A percentile compares a stretch with the other conserved stretches of the same genome.
Conservation (phyloP, 2,329 filamentous ascomycete species). For the Microdochium paspali region DNA sequence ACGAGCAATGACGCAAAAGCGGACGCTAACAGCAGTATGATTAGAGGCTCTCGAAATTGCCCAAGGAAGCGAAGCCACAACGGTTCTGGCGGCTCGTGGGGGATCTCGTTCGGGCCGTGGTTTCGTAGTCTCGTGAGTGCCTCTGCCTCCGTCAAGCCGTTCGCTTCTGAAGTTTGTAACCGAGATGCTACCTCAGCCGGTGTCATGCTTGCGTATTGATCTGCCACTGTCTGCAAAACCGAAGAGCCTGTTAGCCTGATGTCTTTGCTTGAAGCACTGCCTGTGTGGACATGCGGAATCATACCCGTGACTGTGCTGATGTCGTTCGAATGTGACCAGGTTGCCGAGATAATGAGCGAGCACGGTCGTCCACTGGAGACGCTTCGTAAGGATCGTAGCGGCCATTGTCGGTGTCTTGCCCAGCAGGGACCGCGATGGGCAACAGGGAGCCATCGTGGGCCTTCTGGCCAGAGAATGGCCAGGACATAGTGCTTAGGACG, state of each 20-base stretch:
- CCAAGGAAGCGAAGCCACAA: slow-evolving; percentile 92
- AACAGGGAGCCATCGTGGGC: background rate
- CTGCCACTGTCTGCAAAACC: slow-evolving; percentile 38
- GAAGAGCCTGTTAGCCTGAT: background rate
- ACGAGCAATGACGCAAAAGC: slow-evolving; percentile 82
- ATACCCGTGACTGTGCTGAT: slow-evolving; percentile 46
- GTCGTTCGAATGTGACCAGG: slow-evolving; percentile 35
- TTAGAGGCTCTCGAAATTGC: slow-evolving; percentile 94
- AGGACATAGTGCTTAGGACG: background rate
- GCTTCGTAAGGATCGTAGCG: slow-evolving; percentile 2
- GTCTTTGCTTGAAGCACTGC: no score
- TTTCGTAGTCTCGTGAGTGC: slow-evolving; percentile 70
- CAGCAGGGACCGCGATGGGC: background rate
- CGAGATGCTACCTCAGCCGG: slow-evolving; percentile 67
- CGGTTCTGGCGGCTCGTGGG: slow-evolving; percentile 86
- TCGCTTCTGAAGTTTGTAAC: slow-evolving; percentile 71
- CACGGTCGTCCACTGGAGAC: slow-evolving; percentile 3
- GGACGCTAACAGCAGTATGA: slow-evolving; percentile 82
- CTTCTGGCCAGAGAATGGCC: background rate
- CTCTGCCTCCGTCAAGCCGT: slow-evolving; percentile 73
- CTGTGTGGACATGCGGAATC: no score
- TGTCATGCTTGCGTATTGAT: slow-evolving; percentile 59
- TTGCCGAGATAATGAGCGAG: background rate
- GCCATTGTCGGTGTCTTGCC: background rate
- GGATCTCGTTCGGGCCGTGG: slow-evolving; percentile 88